These are phyloP conservation scores for Aplosporella prunicola DNA, from an alignment of 2,329 filamentous ascomycete species.

Conservation along the genomic window DNA sequence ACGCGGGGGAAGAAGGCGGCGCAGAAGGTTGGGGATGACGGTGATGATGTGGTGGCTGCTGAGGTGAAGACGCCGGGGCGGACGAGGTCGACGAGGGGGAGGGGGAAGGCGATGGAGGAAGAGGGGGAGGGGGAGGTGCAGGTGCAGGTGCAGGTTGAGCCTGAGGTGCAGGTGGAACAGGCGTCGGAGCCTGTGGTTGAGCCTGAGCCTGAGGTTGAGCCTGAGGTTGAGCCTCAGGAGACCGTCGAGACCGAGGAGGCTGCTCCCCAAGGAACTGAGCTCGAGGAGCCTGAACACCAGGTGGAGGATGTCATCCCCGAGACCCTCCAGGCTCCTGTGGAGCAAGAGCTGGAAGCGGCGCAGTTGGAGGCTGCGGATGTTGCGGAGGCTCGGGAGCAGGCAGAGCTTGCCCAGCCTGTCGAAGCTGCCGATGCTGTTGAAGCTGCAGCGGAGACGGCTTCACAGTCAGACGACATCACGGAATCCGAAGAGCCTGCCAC, in stretches of 20 bases:
- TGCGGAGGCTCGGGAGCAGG: too few species aligned
- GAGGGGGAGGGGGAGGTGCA: too few species aligned
- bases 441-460: not conserved
- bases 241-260: conserved; percentile 12
- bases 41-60: too few species aligned
- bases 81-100: too few species aligned
- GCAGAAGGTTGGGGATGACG: too few species aligned
- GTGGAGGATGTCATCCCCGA: not conserved
- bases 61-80: too few species aligned
- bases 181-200: too few species aligned
- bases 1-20: conserved; percentile 3
- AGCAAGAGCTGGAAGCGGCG: not conserved
- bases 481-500: not conserved
- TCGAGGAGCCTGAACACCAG: not conserved
- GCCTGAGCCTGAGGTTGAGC: conserved; percentile 17
- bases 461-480: not conserved
- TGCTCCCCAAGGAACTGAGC: not conserved
- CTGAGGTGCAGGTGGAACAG: conserved; percentile 13
- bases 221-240: conserved; percentile 13
- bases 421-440: not conserved
- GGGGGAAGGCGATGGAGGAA: too few species aligned
- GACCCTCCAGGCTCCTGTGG: not conserved
- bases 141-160: not conserved
- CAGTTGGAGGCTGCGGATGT: not conserved
- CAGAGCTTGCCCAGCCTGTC: not conserved